Evolutionary conservation across 192 early-diverging fungal species (phyloP), one percentile per base, ranked within the genome.

Genomic region (Coemansia sp.): DNA sequence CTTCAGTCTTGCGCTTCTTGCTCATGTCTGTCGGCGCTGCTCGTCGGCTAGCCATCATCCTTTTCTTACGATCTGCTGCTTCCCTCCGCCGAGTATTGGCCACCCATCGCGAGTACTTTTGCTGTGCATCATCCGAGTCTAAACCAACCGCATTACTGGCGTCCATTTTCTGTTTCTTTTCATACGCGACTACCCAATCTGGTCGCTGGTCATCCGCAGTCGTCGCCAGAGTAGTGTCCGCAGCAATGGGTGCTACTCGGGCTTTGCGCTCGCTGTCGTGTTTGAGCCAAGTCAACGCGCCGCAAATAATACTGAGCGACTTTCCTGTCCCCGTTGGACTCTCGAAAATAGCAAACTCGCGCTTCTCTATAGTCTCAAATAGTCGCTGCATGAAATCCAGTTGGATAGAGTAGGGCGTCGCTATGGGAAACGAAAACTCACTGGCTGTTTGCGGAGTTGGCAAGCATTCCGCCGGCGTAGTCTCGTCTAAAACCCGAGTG

Each of bases 321-420:
- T 27, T 27, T 1, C 24, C 24, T 27, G 24, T 27, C 0, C 24
- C 24, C 24, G 24, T 27, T 27, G 24, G 24, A 27, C 24, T 27
- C 24, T 27, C 24, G 24, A 27, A 27, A 2, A 27, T 27, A 1
- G 24, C 24, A 27, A 27, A 27, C 24, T 27, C 24, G 0, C 24
- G 24, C 24, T 27, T 27, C 1, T 2, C 1, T 2, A 27, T 27
- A 27, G 24, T 27, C 24, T 27, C 24, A 27, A 27, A 27, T 27
- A 27, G 24, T 27, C 24, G 24, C 24, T 27, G 24, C 24, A 27
- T 27, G 24, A 96, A 94, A 0, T 89, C 82, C 32, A 79, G 65
- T 69, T 96, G 94, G 50, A 94, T 92, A 4, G 24, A 15, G 74
- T 93, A 96, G 0, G 94, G 91, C 17, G 66, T 71, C 66, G 32